phyloP scores from a whole-genome alignment of 2,329 filamentous ascomycete species.

The Shiraia bambusicola region DNA sequence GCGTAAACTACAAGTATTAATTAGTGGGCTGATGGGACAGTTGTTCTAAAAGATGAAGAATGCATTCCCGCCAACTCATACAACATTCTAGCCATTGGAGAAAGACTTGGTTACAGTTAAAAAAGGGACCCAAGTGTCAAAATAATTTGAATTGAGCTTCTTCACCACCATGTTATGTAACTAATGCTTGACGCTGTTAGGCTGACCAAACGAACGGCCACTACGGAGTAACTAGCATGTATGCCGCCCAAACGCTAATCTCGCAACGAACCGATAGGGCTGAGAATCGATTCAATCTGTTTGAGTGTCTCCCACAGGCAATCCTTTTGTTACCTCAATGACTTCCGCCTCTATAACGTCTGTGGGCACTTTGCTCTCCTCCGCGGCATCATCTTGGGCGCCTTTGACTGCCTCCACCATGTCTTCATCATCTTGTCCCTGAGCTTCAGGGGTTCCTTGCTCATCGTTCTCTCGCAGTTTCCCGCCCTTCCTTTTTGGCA shows the following conservation, averaged over 20 bases:
- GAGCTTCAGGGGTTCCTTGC: slow-evolving; percentile 12
- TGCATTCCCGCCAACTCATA: slow-evolving; percentile 5
- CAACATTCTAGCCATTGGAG: neutral
- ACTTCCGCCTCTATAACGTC: slow-evolving; percentile 2
- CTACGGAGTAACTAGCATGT: slow-evolving; percentile 21
- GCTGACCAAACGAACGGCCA: neutral
- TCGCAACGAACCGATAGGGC: slow-evolving; percentile 24
- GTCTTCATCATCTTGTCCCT: slow-evolving; percentile 9
- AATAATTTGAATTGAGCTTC: neutral
- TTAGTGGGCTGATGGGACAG: slow-evolving; percentile 25
- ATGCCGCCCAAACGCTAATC: slow-evolving; percentile 32
- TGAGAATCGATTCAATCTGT: slow-evolving; percentile 2
- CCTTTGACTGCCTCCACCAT: slow-evolving; percentile 16
- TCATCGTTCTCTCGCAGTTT: slow-evolving; percentile 54
- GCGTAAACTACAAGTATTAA: too few relatives aligned
- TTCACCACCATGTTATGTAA: slow-evolving; percentile 2
- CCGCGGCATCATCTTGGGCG: slow-evolving; percentile 6
- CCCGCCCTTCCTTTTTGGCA: slow-evolving; percentile 87
- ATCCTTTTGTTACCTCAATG: slow-evolving; percentile 6
- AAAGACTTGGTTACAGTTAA: too few relatives aligned
- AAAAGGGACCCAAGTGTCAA: neutral
- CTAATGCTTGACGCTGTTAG: slow-evolving; percentile 12
- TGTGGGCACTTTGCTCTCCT: neutral
- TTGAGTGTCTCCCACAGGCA: slow-evolving; percentile 5
- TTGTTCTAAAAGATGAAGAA: slow-evolving; percentile 7